Base-by-base conservation (phyloP, 257 asterid species). In the Plectranthus barbatus region DNA sequence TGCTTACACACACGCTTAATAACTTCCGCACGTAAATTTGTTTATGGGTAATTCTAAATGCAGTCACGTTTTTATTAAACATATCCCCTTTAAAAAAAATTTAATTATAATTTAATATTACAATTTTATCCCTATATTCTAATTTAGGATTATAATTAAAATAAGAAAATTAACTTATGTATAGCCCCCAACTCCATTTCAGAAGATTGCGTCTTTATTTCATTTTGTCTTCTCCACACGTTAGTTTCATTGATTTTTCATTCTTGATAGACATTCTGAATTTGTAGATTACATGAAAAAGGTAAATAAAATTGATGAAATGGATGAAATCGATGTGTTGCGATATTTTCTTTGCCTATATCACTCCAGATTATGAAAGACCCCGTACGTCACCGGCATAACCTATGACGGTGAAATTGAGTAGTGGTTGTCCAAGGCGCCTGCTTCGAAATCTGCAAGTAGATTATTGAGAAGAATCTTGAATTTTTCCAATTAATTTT, bases 281-380 rank as follows among this genome's bases (percentile, higher is more conserved):
- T 55, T 63, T n/a, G 7, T 36, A 3, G 14, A 12, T 6, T 15
- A 23, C 1, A 23, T 1, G 4, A 23, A 4, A 23, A 4, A 23
- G 4, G 4, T 4, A 23, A 23, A 23, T 23, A 23, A 23, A 23
- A 23, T 15, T 9, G 12, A 36, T 3, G 18, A 65, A 33, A 77
- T 85, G 91, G 84, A 79, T 46, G 82, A 81, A 51, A 77, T 86
- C 44, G 97, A 92, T 0, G 67, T 86, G 26, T 97, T 97, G 4
- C 82, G 75, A 20, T 92, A 86, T 44, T 92, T 92, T 49, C 52
- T 92, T 6, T 92, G 99, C 49, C 99, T 97, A 86, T 92, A 10
- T 92, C 99, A 0, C 91, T 89, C 31, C 96, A 92, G 48, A 82
- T 92, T 39, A 89, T 92, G 96, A 83, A 68, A 56, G 99, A 93